Base-by-base conservation (phyloP, 768 basidiomycete genomes). In the Hemileccinum impolitum region DNA sequence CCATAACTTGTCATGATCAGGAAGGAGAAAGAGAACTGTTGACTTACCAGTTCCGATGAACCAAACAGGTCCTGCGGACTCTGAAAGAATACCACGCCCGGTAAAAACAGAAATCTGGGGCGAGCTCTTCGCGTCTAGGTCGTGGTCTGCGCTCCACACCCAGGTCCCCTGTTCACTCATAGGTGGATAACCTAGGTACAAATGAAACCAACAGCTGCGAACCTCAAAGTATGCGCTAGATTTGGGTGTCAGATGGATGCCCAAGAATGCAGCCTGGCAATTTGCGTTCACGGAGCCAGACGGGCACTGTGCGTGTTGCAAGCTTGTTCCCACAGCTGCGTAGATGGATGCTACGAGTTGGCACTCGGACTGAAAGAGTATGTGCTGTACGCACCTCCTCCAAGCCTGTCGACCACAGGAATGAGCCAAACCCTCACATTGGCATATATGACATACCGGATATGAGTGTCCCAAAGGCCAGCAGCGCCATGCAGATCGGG, bases 121-220 rank as follows among this genome's bases (percentile, higher is more conserved):
- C 26, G 72, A 58, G 6, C 69, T 66, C 45, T 82, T 79, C 19
- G 85, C 67, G 50, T 87, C 82, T 6, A 62, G 3, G 28, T 62
- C 60, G 56, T 92, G 89, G 56, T 92, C 90, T 10, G 88, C 86
- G 7, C 79, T 69, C 89, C 89, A 91, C 4, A 87, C 77, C 89
- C 87, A 90, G 14, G 81, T 76, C 4, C 83, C 85, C 82, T 85
- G 45, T 32, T 37, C 14, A 14, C 28, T 31, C 23, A 30, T 50
- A 14, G 46, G 18, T 50, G 6, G 4, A 36, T 2, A 17, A 3
- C 3, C 4, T 3, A 17, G 19, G 1, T 21, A 17, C 10, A 13
- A 35, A 19, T 1, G 2, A 7, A 28, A 26, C n/a, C 8, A 6
- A 49, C 3, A 5, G 19, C 26, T 6, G 42, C 47, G 11, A 7